Percentiles rank a stretch among this genome's conserved stretches.
phyloP scores from a whole-genome alignment of 2,329 filamentous ascomycete genomes.

The Xenoacremonium recifei region DNA sequence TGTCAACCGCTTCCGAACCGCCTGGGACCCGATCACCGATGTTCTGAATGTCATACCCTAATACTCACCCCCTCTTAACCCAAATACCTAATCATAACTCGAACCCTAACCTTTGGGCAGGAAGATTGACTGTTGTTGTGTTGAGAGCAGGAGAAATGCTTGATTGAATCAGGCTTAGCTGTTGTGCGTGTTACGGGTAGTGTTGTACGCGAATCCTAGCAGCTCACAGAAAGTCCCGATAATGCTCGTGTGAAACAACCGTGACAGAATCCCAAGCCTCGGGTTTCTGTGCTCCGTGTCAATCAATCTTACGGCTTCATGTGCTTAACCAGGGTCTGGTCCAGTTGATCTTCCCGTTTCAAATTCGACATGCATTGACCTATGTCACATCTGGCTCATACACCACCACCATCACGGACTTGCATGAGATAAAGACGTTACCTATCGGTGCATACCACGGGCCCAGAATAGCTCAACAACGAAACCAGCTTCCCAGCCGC shows the following conservation, averaged over 20 bases:
- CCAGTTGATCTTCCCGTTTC: background rate
- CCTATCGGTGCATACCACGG: background rate
- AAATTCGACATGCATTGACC: background rate
- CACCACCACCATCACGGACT: background rate
- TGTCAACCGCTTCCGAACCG: too few species aligned
- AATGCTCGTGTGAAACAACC: background rate
- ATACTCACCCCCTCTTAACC: too few species aligned
- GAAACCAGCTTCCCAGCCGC: background rate
- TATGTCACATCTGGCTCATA: background rate
- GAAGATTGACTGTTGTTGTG: too few species aligned
- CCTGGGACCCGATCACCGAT: too few species aligned
- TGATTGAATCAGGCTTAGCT: background rate
- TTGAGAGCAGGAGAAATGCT: background rate
- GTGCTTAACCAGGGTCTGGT: background rate
- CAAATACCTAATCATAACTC: too few species aligned
- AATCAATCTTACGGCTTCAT: background rate
- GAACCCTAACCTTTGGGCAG: too few species aligned
- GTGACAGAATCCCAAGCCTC: background rate
- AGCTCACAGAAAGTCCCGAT: background rate
- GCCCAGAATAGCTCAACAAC: background rate
- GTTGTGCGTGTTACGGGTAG: too few species aligned
- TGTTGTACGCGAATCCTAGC: background rate
- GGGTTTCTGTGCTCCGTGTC: background rate
- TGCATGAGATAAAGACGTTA: background rate
- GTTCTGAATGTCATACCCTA: too few species aligned